phyloP scores from a whole-genome alignment of 108 stramenopile genomes.

The Hondaea fermentalgiana region DNA sequence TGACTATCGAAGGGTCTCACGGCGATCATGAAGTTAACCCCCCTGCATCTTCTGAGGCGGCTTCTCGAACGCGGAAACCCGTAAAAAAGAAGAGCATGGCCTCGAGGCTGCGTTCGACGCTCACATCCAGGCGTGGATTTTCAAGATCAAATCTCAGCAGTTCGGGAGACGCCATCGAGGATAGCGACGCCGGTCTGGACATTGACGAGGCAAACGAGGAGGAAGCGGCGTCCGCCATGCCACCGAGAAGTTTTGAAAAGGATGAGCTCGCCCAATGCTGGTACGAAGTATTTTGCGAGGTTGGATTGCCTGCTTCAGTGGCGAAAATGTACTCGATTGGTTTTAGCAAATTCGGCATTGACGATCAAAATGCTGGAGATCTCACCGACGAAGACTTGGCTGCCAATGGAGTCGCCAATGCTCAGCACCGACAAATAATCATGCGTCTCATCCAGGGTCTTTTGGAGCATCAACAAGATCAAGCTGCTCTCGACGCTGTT shows the following conservation, averaged over 20 bases:
- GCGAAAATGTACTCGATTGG: neutral
- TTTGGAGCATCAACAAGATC: neutral
- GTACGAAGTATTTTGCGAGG: neutral
- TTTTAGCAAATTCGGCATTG: neutral
- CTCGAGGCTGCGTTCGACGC: no score
- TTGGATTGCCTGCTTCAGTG: neutral
- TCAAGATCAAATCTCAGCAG: no score
- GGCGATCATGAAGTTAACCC: no score
- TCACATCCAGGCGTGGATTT: no score
- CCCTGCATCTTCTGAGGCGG: no score
- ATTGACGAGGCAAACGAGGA: neutral
- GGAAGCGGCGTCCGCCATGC: neutral
- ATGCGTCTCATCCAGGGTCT: neutral
- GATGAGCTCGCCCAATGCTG: neutral
- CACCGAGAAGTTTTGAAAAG: neutral
- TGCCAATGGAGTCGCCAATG: neutral
- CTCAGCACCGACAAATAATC: neutral
- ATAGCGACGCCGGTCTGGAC: no score
- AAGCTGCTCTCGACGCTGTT: neutral
- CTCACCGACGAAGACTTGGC: neutral
- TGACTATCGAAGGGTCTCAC: no score
- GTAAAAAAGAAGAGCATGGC: no score
- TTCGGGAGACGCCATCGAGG: no score
- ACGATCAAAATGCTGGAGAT: neutral
- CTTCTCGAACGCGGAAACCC: no score